phyloP scores from a whole-genome alignment of 2,329 filamentous ascomycete species.

The Akanthomyces dipterigenus region DNA sequence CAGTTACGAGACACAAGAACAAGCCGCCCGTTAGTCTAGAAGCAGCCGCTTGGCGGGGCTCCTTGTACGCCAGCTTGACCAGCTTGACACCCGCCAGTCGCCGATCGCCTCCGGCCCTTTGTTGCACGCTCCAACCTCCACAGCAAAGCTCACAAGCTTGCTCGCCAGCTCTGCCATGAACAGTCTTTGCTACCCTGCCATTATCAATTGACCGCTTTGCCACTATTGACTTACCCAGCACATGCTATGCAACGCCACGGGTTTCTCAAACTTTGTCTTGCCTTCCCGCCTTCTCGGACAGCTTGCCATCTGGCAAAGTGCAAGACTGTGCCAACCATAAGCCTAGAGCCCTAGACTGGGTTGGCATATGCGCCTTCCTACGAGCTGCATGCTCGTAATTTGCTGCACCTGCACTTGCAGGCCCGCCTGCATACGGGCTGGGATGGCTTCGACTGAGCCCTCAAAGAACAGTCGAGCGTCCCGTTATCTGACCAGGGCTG shows the following conservation, averaged over 20 bases:
- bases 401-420: conserved; percentile 10
- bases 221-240: not conserved
- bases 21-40: conserved; percentile 1
- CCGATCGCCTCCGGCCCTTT: conserved; percentile 4
- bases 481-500: conserved; percentile 2
- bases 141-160: not conserved
- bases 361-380: conserved; percentile 3
- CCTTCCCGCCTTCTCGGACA: not conserved
- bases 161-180: not conserved
- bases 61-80: not conserved
- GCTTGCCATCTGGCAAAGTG: not conserved
- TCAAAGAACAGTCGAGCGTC: not conserved
- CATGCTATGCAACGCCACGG: not conserved
- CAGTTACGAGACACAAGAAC: not conserved
- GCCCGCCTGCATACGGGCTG: conserved; percentile 5
- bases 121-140: not conserved
- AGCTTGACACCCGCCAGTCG: conserved; percentile 6
- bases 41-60: not conserved
- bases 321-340: not conserved
- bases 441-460: conserved; percentile 7
- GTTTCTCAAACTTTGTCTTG: not conserved
- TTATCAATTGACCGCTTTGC: not conserved
- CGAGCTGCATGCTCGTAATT: conserved; percentile 10
- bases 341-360: not conserved
- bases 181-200: not conserved